These are phyloP conservation scores for Thermothielavioides terrestris DNA, from an alignment of 495 filamentous ascomycete species.

Conservation along the genomic window DNA sequence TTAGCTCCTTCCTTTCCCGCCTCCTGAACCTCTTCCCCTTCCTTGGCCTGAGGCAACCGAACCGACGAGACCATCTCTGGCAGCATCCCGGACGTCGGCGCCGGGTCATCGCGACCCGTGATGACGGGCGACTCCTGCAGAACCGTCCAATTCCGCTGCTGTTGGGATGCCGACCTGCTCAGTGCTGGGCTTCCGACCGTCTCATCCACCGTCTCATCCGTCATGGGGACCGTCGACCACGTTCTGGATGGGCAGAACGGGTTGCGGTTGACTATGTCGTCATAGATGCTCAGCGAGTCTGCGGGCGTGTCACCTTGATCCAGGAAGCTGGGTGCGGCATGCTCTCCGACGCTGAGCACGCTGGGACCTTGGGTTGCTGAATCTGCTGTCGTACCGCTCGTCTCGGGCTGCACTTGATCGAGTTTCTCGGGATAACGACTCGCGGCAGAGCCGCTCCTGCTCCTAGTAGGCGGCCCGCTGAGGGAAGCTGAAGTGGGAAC, in stretches of 20 bases:
- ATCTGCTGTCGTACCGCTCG: neutral
- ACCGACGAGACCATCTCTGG: neutral
- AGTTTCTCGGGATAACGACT: neutral
- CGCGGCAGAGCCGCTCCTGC: conserved; percentile 3
- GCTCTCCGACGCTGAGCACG: neutral
- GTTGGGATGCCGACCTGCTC: neutral
- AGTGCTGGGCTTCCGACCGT: conserved; percentile 10
- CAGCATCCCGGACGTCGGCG: neutral
- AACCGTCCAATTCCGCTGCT: conserved; percentile 13
- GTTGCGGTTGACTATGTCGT: conserved; percentile 20
- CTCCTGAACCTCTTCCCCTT: neutral
- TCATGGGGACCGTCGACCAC: conserved; percentile 12
- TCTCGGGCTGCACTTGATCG: neutral
- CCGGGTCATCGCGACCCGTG: conserved; percentile 3
- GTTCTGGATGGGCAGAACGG: conserved; percentile 17
- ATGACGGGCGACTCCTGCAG: conserved; percentile 15
- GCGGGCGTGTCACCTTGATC: neutral
- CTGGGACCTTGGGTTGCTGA: neutral
- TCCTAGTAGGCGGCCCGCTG: conserved; percentile 10
- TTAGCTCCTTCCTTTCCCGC: neutral
- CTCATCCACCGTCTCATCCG: conserved; percentile 13
- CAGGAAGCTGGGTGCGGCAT: neutral
- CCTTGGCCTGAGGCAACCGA: neutral
- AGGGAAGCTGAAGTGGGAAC: neutral
- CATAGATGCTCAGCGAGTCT: conserved; percentile 29